These are phyloP conservation scores for Novymonas esmeraldas DNA, from an alignment of 208 protist species.

Conservation along the genomic window DNA sequence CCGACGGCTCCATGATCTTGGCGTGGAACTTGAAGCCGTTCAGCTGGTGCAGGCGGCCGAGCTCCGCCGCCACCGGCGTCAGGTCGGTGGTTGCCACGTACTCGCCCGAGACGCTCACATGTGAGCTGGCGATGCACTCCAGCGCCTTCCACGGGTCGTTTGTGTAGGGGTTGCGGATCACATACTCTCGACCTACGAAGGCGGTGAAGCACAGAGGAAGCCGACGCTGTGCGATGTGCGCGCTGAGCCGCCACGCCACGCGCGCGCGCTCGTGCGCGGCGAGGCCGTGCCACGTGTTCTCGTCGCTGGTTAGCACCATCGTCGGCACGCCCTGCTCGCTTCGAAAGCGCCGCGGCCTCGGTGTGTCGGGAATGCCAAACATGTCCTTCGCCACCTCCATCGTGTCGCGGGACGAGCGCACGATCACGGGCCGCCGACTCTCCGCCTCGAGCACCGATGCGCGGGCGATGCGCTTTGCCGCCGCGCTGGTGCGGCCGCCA, in stretches of 20 bases:
- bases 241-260: conserved; percentile 23
- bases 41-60: conserved; percentile 32
- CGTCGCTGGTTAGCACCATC: neutral
- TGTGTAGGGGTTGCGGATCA: conserved; percentile 42
- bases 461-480: neutral
- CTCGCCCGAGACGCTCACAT: conserved; percentile 47
- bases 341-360: neutral
- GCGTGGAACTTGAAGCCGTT: conserved; percentile 55
- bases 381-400: conserved; percentile 11
- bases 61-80: conserved; percentile 15
- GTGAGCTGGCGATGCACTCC: conserved; percentile 33
- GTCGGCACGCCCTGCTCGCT: neutral
- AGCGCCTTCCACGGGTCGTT: conserved; percentile 46
- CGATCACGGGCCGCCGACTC: conserved; percentile 15
- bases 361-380: conserved; percentile 24
- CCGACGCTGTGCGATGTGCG: conserved; percentile 36
- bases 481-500: neutral
- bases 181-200: conserved; percentile 48
- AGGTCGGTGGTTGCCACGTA: conserved; percentile 17
- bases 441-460: neutral
- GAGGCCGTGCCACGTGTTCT: conserved; percentile 37
- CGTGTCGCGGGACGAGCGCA: conserved; percentile 15
- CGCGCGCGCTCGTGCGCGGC: conserved; percentile 7
- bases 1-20: conserved; percentile 61
- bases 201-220: conserved; percentile 69